Percentiles rank a stretch among this genome's conserved stretches.
These are phyloP conservation scores for Nannizziopsis barbatae DNA, from an alignment of 2,329 filamentous ascomycete species.

Conservation along the genomic window DNA sequence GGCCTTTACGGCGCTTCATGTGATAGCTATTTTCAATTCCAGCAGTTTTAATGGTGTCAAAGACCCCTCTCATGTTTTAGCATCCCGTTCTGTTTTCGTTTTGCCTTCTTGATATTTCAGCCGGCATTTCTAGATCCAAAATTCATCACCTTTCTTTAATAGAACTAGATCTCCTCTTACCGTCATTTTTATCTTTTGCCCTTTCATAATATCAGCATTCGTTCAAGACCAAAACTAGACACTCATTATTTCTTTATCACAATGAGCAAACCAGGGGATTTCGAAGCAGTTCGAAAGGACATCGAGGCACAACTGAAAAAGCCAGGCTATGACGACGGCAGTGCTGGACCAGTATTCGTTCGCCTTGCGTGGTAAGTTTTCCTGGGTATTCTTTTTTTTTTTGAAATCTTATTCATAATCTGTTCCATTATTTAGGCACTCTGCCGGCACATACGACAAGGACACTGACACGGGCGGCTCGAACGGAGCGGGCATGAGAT, in stretches of 20 bases:
- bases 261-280: slow-evolving; percentile 31
- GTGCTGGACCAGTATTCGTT: slow-evolving; percentile 52
- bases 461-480: slow-evolving; percentile 51
- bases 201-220: no score
- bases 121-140: background rate
- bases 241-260: slow-evolving; percentile 16
- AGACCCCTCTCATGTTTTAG: no score
- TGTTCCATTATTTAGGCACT: slow-evolving; percentile 39
- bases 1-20: no score
- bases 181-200: no score
- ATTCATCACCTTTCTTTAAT: background rate
- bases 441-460: slow-evolving; percentile 51
- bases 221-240: no score
- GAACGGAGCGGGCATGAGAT: slow-evolving; percentile 56
- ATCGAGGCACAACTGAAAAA: slow-evolving; percentile 46
- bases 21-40: no score
- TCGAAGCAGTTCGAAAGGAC: slow-evolving; percentile 44
- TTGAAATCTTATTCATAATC: background rate
- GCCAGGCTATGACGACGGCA: slow-evolving; percentile 55
- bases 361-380: slow-evolving; percentile 48
- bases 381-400: background rate
- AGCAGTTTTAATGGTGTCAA: no score
- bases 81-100: no score
- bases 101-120: no score
- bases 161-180: no score